These are phyloP conservation scores for Malus asiatica DNA, from an alignment of 306 rosid species.

Conservation along the genomic window DNA sequence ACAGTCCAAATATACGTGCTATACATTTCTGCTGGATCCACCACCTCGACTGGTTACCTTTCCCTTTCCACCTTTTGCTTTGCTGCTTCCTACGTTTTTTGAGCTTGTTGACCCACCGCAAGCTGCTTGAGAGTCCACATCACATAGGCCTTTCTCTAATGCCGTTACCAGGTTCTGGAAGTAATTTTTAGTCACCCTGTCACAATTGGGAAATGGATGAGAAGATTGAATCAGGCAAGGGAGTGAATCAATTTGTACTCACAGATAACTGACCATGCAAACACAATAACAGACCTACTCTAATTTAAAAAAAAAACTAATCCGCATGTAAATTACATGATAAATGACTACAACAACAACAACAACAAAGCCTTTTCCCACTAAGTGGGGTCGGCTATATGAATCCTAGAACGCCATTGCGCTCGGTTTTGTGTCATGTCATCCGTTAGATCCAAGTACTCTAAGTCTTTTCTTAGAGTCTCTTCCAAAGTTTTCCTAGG, in stretches of 20 bases:
- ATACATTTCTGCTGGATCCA: conserved; percentile 2
- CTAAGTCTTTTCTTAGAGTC: too few relatives aligned
- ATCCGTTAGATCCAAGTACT: too few relatives aligned
- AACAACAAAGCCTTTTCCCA: too few relatives aligned
- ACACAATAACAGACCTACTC: neutral
- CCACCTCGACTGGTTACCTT: conserved; percentile 1
- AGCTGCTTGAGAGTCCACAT: conserved; percentile 21
- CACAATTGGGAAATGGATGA: neutral
- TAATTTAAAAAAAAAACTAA: neutral
- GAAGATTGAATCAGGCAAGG: neutral
- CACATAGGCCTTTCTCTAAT: conserved; percentile 52
- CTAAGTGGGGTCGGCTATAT: too few relatives aligned
- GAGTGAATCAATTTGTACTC: neutral
- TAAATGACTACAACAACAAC: too few relatives aligned
- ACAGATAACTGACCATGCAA: neutral
- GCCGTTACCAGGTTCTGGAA: conserved; percentile 51
- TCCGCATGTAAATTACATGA: neutral
- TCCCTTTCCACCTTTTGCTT: neutral
- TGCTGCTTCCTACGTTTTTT: neutral
- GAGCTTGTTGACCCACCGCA: neutral
- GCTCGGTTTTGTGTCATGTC: too few relatives aligned
- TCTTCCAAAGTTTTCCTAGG: too few relatives aligned
- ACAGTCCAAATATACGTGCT: neutral
- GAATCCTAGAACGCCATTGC: too few relatives aligned
- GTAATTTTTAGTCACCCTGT: conserved; percentile 13